A percentile compares a stretch with the other conserved stretches of the same genome.
These are phyloP conservation scores for Raffaelea arxii DNA, from an alignment of 2,329 filamentous ascomycete species.

Conservation along the genomic window DNA sequence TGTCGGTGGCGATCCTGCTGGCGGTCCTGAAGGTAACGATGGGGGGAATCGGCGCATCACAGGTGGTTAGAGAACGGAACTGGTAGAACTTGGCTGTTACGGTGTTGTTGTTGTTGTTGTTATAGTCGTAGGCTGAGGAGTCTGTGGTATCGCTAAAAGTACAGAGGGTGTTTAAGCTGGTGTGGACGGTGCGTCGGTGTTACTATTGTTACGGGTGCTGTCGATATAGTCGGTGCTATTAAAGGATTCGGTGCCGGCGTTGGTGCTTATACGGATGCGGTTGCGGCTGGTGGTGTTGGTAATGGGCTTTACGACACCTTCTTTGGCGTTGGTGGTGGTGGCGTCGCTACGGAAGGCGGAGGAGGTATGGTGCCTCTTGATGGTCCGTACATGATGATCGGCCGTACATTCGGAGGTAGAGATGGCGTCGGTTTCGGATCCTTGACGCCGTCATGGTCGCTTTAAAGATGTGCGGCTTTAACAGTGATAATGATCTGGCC, in stretches of 20 bases:
- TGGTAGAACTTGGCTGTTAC: no score
- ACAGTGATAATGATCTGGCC: conserved; percentile 66
- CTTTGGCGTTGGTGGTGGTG: conserved; percentile 25
- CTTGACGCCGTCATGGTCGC: conserved; percentile 62
- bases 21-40: no score
- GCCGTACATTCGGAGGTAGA: conserved; percentile 32
- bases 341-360: conserved; percentile 12
- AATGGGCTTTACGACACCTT: conserved; percentile 13
- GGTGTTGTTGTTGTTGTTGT: conserved; percentile 6
- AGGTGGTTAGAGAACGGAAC: no score
- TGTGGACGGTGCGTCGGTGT: not conserved
- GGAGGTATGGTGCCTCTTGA: conserved; percentile 53
- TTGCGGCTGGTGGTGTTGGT: conserved; percentile 8
- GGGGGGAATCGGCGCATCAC: no score
- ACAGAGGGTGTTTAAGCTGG: not conserved
- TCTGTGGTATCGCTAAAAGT: no score
- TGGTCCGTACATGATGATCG: conserved; percentile 56
- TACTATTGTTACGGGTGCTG: not conserved
- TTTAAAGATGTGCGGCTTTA: conserved; percentile 71
- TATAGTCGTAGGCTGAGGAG: no score
- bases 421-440: conserved; percentile 44
- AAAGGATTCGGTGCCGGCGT: not conserved
- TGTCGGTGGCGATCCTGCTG: conserved; percentile 1
- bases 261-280: not conserved
- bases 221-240: not conserved